Percentiles rank a stretch among this genome's conserved stretches.
Conservation (phyloP, 176 grass and related monocot genomes). For the Oryza meyeriana region DNA sequence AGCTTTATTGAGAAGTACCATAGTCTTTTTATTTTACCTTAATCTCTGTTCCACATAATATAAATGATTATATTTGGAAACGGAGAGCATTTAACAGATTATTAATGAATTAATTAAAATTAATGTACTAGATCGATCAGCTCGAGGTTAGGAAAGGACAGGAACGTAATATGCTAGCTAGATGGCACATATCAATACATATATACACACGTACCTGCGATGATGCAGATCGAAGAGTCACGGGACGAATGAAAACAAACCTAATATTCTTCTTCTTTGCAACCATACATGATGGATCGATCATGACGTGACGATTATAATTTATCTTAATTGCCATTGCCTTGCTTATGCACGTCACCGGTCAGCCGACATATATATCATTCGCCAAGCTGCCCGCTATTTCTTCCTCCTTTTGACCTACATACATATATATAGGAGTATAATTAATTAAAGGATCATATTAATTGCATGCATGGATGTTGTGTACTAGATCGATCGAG, state of each 20-base stretch:
- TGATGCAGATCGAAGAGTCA: not conserved
- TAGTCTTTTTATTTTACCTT: too few species aligned
- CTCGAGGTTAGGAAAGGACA: too few species aligned
- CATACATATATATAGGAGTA: too few species aligned
- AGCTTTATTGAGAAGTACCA: too few species aligned
- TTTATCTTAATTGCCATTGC: not conserved
- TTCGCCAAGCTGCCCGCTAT: not conserved
- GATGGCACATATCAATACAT: not conserved
- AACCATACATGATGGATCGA: not conserved
- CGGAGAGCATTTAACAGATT: too few species aligned
- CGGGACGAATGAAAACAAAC: not conserved
- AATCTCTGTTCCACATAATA: too few species aligned
- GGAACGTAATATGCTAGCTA: too few species aligned
- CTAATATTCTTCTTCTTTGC: not conserved
- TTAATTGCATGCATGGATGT: too few species aligned
- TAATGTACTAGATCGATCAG: too few species aligned
- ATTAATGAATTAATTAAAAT: too few species aligned
- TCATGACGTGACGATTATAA: not conserved
- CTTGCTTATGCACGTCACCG: not conserved
- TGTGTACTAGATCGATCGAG: too few species aligned
- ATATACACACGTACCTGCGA: not conserved
- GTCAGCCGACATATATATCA: not conserved
- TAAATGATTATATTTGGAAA: too few species aligned
- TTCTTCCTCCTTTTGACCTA: not conserved
- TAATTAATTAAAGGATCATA: not conserved